Conservation (phyloP, 192 early-diverging fungal species). For the Fimicolochytrium jonesii region DNA sequence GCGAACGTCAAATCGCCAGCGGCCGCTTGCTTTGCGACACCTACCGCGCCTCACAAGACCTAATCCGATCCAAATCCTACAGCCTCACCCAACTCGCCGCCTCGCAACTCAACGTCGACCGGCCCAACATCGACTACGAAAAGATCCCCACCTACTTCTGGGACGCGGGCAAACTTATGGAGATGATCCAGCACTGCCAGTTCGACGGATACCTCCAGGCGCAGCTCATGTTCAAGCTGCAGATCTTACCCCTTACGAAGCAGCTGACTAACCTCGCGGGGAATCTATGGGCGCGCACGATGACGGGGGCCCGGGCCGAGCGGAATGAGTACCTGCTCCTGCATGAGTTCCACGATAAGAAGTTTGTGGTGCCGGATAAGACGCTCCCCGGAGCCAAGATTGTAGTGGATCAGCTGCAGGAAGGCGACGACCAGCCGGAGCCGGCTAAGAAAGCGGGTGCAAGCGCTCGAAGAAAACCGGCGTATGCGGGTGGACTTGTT, state of each 20-base stretch:
- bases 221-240: constrained; percentile 83
- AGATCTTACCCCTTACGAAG: constrained; percentile 84
- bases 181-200: constrained; percentile 73
- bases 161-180: constrained; percentile 52
- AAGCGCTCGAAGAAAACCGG: constrained; percentile 71
- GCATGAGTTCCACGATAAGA: constrained; percentile 90
- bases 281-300: constrained; percentile 89
- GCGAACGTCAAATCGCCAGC: constrained; percentile 69
- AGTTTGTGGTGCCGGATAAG: constrained; percentile 90
- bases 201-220: constrained; percentile 78
- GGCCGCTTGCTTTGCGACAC: constrained; percentile 94
- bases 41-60: constrained; percentile 77
- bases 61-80: constrained; percentile 81
- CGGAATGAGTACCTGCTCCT: constrained; percentile 92
- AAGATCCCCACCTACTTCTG: constrained; percentile 69
- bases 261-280: constrained; percentile 92
- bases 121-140: constrained; percentile 82
- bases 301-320: constrained; percentile 86
- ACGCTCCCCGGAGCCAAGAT: constrained; percentile 17
- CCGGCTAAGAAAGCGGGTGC: constrained; percentile 7
- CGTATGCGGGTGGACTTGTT: constrained; percentile 92
- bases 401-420: constrained; percentile 25
- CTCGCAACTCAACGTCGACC: constrained; percentile 70
- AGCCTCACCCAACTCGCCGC: constrained; percentile 71
- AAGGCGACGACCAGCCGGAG: constrained; percentile 12